phyloP scores from a whole-genome alignment of 2,329 filamentous ascomycete genomes.

The Blumeria graminis region DNA sequence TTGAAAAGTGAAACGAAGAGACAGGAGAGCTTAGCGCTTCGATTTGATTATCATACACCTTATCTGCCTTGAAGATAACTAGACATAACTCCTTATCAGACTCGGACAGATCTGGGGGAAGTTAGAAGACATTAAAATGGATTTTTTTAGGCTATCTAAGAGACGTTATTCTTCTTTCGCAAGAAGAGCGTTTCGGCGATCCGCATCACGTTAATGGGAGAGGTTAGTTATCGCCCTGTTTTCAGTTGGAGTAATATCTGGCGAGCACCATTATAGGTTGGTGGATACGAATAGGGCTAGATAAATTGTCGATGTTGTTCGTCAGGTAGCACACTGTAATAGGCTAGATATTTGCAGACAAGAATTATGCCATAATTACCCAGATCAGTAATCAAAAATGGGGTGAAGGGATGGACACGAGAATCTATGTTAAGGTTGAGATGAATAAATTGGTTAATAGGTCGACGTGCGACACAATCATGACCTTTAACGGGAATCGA shows the following conservation, averaged over 20 bases:
- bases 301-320: background rate
- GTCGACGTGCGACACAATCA: background rate
- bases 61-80: too few species aligned
- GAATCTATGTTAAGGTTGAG: background rate
- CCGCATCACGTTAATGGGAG: background rate
- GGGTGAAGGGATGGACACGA: background rate
- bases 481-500: background rate
- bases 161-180: background rate
- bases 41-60: too few species aligned
- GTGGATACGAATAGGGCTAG: background rate
- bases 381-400: background rate
- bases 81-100: too few species aligned
- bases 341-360: background rate
- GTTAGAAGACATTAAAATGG: too few species aligned
- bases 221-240: background rate
- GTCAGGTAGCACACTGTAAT: background rate
- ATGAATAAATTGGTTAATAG: background rate
- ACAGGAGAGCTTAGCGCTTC: too few species aligned
- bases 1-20: too few species aligned
- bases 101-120: too few species aligned
- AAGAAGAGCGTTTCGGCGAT: background rate
- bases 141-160: too few species aligned
- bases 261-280: background rate
- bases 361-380: background rate
- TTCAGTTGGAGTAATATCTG: background rate